These are phyloP conservation scores for Cornus florida DNA, from an alignment of 148 eudicot genomes.

Conservation along the genomic window DNA sequence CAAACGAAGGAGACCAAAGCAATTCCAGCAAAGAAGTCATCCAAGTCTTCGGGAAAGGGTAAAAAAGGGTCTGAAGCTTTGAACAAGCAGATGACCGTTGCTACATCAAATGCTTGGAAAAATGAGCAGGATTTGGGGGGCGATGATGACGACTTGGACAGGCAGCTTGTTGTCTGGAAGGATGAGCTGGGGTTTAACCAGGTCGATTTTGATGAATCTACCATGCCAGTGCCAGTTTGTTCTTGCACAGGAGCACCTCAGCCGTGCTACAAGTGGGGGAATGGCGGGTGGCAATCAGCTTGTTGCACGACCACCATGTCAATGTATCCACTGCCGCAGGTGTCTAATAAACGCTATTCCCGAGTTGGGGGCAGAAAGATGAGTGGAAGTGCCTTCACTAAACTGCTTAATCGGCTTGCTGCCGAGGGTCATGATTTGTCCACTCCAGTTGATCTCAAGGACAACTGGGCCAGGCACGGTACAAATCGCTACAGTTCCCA, in stretches of 20 bases:
- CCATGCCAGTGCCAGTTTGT: conserved; percentile 48
- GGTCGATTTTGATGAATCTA: conserved; percentile 36
- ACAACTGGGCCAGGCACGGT: conserved; percentile 48
- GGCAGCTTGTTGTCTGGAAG: conserved; percentile 27
- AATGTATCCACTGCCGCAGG: conserved; percentile 43
- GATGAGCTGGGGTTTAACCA: conserved; percentile 38
- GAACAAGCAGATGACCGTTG: neutral
- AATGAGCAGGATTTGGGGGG: conserved; percentile 17
- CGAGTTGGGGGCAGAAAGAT: conserved; percentile 47
- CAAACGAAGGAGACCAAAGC: conserved; percentile 26
- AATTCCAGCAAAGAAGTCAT: conserved; percentile 9
- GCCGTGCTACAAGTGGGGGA: conserved; percentile 57
- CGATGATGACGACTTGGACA: conserved; percentile 24
- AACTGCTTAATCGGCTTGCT: conserved; percentile 37
- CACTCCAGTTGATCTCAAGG: conserved; percentile 42
- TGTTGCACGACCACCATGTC: conserved; percentile 45
- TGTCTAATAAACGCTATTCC: conserved; percentile 34
- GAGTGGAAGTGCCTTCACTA: conserved; percentile 40
- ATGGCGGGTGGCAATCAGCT: conserved; percentile 52
- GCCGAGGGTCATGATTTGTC: conserved; percentile 36
- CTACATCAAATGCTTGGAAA: conserved; percentile 20
- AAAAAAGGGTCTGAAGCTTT: conserved; percentile 20
- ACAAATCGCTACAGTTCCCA: conserved; percentile 37
- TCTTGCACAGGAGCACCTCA: conserved; percentile 49
- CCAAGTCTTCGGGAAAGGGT: conserved; percentile 21